Percentiles rank a stretch among this genome's conserved stretches.
Conservation (phyloP, 192 early-diverging fungal species). For the Umbelopsis vinacea region DNA sequence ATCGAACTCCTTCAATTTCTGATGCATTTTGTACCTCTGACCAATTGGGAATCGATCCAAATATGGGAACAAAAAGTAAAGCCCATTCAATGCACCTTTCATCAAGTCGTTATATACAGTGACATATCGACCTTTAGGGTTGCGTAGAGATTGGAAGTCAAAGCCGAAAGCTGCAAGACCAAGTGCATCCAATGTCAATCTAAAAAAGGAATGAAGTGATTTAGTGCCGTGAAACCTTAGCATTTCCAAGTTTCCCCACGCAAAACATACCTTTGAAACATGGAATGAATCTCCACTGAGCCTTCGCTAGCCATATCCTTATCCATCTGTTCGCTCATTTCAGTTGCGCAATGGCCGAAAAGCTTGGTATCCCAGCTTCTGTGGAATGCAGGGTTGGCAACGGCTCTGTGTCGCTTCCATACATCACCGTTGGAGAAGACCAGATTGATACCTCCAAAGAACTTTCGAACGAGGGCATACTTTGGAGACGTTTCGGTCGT, state of each 20-base stretch:
- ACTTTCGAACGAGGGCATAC: slow-evolving; percentile 6
- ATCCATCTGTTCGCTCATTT: slow-evolving; percentile 8
- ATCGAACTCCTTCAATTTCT: slow-evolving; percentile 16
- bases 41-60: slow-evolving; percentile 22
- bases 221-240: background rate
- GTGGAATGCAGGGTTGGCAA: slow-evolving; percentile 41
- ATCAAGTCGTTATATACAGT: slow-evolving; percentile 20
- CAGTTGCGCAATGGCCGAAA: slow-evolving; percentile 25
- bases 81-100: background rate
- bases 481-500: background rate
- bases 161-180: slow-evolving; percentile 34
- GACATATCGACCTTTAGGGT: slow-evolving; percentile 21
- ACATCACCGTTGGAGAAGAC: slow-evolving; percentile 28
- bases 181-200: slow-evolving; percentile 30
- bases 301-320: background rate
- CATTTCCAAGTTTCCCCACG: background rate
- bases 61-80: slow-evolving; percentile 22
- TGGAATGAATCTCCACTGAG: slow-evolving; percentile 20
- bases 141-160: slow-evolving; percentile 21
- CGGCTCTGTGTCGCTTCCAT: slow-evolving; percentile 35
- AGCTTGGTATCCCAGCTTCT: slow-evolving; percentile 34
- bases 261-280: slow-evolving; percentile 20
- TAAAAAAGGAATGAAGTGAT: background rate
- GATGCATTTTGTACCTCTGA: slow-evolving; percentile 19
- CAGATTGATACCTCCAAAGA: slow-evolving; percentile 28